Base-by-base conservation (phyloP, 495 filamentous ascomycete species). In the Cercophora scortea region DNA sequence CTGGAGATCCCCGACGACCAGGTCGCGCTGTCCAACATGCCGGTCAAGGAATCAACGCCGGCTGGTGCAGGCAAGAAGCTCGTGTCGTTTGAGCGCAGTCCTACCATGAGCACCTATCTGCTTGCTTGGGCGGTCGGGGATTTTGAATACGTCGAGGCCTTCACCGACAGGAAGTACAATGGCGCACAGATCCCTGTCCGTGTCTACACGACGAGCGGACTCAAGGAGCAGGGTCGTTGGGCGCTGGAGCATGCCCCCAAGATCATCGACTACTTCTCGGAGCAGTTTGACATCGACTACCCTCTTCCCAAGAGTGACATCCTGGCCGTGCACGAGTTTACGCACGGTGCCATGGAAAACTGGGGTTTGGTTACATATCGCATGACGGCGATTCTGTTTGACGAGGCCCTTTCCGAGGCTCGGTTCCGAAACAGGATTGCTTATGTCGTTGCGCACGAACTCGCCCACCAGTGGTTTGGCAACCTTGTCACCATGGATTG, bases 401-500 rank as follows among this genome's bases (percentile, higher is more conserved):
- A 98, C 62, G 89, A 94, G 70, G 84, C 89, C 56, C 86, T 85
- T 47, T 95, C 90, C 0, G 92, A 94, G 65, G 82, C 87, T 35
- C 79, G 82, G 18, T 95, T 89, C 67, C 90, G 87, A 64, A 94
- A 94, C 63, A 76, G 90, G 36, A 86, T 98, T 48, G 92, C 91
- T 16, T 96, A 98, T 57, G 90, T 96, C 33, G 90, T 96, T 16
- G 88, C 89, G 6, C 90, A 95, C 67, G 91, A 98, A 64, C 74
- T 98, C 43, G 93, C 93, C 32, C 93, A 98, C 68, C 93, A 97
- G 72, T 98, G 93, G 93, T 98, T 96, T 62, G 93, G 93, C 33
- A 96, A 98, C 64, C 80, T 96, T 15, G 93, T 96, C 17, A 89
- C 86, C 13, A 89, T 89, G 86, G 81, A 84, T 56, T 84, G 80